phyloP scores from a whole-genome alignment of 2,329 filamentous ascomycete species.

The Rosellinia necatrix region DNA sequence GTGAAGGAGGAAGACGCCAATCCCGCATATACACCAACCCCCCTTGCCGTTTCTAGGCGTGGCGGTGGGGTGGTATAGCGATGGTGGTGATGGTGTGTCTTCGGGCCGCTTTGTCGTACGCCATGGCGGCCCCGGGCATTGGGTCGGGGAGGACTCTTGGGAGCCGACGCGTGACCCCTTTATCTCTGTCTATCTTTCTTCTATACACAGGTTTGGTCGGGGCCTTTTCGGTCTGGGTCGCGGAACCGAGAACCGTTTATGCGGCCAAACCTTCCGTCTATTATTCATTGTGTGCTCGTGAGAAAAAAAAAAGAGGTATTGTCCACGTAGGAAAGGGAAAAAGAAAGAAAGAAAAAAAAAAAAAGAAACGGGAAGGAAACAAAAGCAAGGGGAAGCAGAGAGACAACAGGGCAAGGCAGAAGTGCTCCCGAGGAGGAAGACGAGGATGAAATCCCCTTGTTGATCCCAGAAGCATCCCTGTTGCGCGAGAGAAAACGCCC shows the following conservation, averaged over 20 bases:
- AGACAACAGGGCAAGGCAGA: neutral
- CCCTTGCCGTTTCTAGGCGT: too few species aligned
- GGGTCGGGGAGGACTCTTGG: too few species aligned
- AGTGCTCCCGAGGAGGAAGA: neutral
- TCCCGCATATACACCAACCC: too few species aligned
- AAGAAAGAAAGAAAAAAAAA: too few species aligned
- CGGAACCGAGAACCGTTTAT: neutral
- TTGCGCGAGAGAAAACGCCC: neutral
- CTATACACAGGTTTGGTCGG: conserved; percentile 11
- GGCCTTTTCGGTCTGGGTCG: neutral
- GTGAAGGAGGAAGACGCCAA: too few species aligned
- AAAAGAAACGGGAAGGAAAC: neutral
- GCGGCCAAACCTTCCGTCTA: conserved; percentile 5
- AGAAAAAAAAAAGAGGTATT: conserved; percentile 1
- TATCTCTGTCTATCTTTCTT: conserved; percentile 10
- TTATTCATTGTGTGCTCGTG: conserved; percentile 9
- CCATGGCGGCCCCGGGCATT: neutral
- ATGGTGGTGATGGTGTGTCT: too few species aligned
- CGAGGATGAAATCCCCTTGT: neutral
- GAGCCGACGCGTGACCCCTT: neutral
- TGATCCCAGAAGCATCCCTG: neutral
- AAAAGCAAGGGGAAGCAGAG: neutral
- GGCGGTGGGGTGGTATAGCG: too few species aligned
- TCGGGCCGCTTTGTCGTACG: too few species aligned
- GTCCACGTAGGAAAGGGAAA: neutral